Evolutionary conservation across 805 yeast species (phyloP).

Genomic region (Suhomyces sp.): DNA sequence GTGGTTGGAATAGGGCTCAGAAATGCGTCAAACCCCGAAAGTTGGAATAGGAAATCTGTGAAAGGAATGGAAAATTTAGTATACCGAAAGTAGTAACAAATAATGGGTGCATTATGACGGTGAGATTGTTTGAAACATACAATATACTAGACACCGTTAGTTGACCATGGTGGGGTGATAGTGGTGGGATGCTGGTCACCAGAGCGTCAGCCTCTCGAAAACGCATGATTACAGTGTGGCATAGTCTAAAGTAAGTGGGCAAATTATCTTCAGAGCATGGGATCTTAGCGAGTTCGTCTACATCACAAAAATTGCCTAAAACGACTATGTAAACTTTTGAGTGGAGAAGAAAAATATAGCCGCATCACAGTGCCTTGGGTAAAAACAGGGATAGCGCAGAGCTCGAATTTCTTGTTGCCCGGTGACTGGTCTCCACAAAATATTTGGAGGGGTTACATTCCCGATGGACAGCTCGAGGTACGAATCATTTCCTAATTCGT

Average conservation of each 20-base stretch:
- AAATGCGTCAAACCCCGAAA: background rate
- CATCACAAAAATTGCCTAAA: background rate
- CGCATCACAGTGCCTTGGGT: background rate
- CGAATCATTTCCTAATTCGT: background rate
- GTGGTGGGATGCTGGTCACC: background rate
- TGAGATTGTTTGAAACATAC: background rate
- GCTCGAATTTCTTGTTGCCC: background rate
- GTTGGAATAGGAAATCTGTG: background rate
- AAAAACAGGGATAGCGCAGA: background rate
- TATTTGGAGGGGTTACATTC: background rate
- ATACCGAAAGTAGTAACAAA: background rate
- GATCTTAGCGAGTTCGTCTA: background rate
- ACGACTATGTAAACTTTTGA: background rate
- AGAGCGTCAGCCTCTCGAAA: background rate
- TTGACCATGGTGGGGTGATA: background rate
- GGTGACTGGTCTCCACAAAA: background rate
- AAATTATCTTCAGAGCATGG: background rate
- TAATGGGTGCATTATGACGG: background rate
- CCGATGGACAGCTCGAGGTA: background rate
- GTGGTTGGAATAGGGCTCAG: background rate
- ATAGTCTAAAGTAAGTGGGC: background rate
- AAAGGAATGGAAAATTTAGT: background rate
- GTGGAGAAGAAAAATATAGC: background rate
- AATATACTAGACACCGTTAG: background rate
- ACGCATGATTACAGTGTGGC: background rate